Evolutionary conservation across 345 rosid species (phyloP), one percentile per base, ranked within the genome.

Genomic region (Cardamine chenopodiifolia): DNA sequence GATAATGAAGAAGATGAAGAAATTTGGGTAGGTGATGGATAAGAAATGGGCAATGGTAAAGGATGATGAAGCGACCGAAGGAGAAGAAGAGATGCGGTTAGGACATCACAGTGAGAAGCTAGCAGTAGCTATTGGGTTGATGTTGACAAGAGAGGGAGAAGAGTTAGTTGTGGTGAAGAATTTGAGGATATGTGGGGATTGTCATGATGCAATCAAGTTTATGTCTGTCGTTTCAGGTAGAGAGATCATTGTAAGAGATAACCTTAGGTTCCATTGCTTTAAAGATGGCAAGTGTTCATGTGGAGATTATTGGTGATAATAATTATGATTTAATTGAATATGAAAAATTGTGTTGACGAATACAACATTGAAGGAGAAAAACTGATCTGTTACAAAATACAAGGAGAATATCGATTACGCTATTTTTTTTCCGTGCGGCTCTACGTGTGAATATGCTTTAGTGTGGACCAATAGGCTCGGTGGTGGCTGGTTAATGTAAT

Each of bases 41-140:
- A 68, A 85, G 78, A 84, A 77, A 62, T 91, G 93, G 89, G 86
- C 90, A 45, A 79, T 82, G 65, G 83, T 88, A 52, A 89, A 87
- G 79, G 93, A 83, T 47, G 90, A 83, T 22, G 92, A 82, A 39
- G 77, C 78, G 7, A 81, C 59, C 17, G 80, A 77, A 35, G 85
- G 75, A 67, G 93, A 88, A 64, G 86, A 78, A 74, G 98, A 91
- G 84, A 79, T 75, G 26, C 82, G 81, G 66, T 47, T 93, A 69
- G 79, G 86, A 58, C 87, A 87, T 82, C 97, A 89, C 26, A 91
- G 98, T 29, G 97, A 93, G 89, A 91, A 91, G 86, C 83, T 91
- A 54, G 94, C 97, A 0, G 97, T 93, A 19, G 97, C 97, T 25
- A 88, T 86, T 26, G 96, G 98, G 65, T 69, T 93, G 80, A 82